phyloP scores from a whole-genome alignment of 2,329 filamentous ascomycete species.

The Alternaria hordeiaustralica region DNA sequence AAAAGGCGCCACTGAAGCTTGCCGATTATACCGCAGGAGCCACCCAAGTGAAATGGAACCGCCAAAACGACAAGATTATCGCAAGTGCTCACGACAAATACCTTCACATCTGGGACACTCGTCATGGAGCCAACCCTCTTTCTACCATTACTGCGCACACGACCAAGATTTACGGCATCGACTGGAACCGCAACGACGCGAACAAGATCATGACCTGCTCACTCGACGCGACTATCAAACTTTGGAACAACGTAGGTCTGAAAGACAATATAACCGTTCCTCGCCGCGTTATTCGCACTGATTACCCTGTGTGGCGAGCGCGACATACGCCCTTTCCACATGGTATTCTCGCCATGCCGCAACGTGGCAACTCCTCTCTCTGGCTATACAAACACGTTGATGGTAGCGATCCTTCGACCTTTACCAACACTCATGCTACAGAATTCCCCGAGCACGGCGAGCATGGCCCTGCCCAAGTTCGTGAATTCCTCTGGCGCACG shows the following conservation, averaged over 20 bases:
- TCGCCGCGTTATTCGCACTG: slow-evolving; percentile 73
- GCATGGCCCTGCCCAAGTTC: too few relatives aligned
- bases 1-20: slow-evolving; percentile 56
- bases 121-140: slow-evolving; percentile 77
- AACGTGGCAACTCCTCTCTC: slow-evolving; percentile 82
- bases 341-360: slow-evolving; percentile 88
- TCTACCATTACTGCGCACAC: slow-evolving; percentile 85
- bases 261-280: slow-evolving; percentile 53
- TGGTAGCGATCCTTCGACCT: slow-evolving; percentile 41
- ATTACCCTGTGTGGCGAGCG: slow-evolving; percentile 89
- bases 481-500: slow-evolving; percentile 89
- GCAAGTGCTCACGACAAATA: slow-evolving; percentile 90
- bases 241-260: slow-evolving; percentile 79
- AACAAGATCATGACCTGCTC: slow-evolving; percentile 85
- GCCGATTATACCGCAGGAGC: slow-evolving; percentile 94
- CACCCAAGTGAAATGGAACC: slow-evolving; percentile 94
- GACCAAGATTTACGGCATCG: slow-evolving; percentile 93
- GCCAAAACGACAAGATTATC: slow-evolving; percentile 83
- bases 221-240: slow-evolving; percentile 88
- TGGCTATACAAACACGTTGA: slow-evolving; percentile 78
- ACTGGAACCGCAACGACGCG: slow-evolving; percentile 83
- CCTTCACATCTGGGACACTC: slow-evolving; percentile 88
- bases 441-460: slow-evolving; percentile 63
- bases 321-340: slow-evolving; percentile 89
- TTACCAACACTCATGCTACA: slow-evolving; percentile 47